Evolutionary conservation across 306 rosid species (phyloP).

Genomic region (Sicyos edulis): DNA sequence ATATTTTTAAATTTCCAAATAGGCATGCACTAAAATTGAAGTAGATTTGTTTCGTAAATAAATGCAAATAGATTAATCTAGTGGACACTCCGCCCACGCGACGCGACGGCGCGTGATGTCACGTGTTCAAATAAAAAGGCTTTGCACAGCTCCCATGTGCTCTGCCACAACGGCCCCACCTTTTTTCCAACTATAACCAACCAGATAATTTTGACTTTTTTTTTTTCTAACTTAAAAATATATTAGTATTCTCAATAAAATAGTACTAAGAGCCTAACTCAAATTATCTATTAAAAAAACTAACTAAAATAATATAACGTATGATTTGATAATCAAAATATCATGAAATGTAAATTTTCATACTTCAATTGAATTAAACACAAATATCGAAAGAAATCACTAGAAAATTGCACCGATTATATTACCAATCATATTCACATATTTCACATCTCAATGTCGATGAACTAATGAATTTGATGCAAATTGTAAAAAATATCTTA

Average conservation of each 20-base stretch:
- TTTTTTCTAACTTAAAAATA: neutral
- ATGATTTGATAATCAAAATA: too few relatives aligned
- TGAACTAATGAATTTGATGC: too few relatives aligned
- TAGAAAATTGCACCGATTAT: too few relatives aligned
- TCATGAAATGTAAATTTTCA: too few relatives aligned
- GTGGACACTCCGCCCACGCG: neutral
- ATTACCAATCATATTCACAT: too few relatives aligned
- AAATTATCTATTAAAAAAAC: too few relatives aligned
- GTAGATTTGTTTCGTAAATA: neutral
- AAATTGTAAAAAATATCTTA: neutral
- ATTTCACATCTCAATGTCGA: neutral
- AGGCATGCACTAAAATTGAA: slow-evolving; percentile 2
- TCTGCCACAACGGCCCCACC: neutral
- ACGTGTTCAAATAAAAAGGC: neutral
- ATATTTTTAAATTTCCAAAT: neutral
- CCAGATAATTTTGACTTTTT: neutral
- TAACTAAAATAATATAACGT: too few relatives aligned
- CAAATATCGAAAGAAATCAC: too few relatives aligned
- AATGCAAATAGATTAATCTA: neutral
- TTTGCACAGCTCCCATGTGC: neutral
- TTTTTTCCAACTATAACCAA: neutral
- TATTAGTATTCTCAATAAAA: neutral
- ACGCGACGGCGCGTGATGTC: neutral
- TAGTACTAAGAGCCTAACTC: too few relatives aligned
- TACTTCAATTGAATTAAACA: too few relatives aligned